A percentile compares a stretch with the other conserved stretches of the same genome.
phyloP scores from a whole-genome alignment of 106 monocot genomes.

The Dendrobium catenatum region DNA sequence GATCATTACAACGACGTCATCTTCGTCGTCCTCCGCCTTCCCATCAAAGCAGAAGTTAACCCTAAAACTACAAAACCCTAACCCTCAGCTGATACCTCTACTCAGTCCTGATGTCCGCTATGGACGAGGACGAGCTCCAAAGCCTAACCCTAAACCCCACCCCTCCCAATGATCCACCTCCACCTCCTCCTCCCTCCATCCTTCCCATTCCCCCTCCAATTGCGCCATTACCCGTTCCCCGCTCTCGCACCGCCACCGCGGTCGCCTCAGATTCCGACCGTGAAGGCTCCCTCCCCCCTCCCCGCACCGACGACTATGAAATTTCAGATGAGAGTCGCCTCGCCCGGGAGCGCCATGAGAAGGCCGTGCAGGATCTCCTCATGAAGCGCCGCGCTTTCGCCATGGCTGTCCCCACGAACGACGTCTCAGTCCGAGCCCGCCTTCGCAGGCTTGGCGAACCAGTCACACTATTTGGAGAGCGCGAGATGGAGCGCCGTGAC shows the following conservation, averaged over 20 bases:
- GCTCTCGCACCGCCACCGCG: neutral
- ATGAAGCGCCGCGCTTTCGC: slow-evolving; percentile 81
- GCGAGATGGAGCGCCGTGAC: slow-evolving; percentile 98
- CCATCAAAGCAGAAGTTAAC: too few species aligned
- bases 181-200: slow-evolving; percentile 16
- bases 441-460: slow-evolving; percentile 93
- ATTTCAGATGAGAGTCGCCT: slow-evolving; percentile 73
- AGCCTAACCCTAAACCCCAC: slow-evolving; percentile 15
- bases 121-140: slow-evolving; percentile 29
- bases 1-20: too few species aligned
- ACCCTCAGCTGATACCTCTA: neutral
- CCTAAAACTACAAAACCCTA: slow-evolving; percentile 6
- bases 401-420: slow-evolving; percentile 97
- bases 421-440: slow-evolving; percentile 72
- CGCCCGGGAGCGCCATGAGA: slow-evolving; percentile 87
- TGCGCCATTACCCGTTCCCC: slow-evolving; percentile 31
- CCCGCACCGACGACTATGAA: slow-evolving; percentile 49
- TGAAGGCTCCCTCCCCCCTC: slow-evolving; percentile 29
- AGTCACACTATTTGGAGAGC: slow-evolving; percentile 91
- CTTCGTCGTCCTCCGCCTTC: too few species aligned
- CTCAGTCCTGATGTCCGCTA: slow-evolving; percentile 8
- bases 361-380: slow-evolving; percentile 70
- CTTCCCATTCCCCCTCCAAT: slow-evolving; percentile 31
- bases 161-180: slow-evolving; percentile 13
- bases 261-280: slow-evolving; percentile 36